These are phyloP conservation scores for Nakaseomyces nivariensis DNA, from an alignment of 1,139 yeast species.

Conservation along the genomic window DNA sequence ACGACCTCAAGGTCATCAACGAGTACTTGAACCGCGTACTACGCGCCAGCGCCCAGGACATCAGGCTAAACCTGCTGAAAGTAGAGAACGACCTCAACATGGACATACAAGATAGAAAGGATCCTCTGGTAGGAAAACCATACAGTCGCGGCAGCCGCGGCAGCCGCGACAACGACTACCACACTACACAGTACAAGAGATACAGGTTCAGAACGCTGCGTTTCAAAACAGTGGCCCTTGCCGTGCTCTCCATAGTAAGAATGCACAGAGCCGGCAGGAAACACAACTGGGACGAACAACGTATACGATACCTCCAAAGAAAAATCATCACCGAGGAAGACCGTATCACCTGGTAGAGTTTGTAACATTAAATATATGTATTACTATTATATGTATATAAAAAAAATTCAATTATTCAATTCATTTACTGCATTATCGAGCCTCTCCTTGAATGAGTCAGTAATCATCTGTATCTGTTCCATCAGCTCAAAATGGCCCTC, in stretches of 20 bases:
- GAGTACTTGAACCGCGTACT: slow-evolving; percentile 27
- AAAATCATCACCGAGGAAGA: slow-evolving; percentile 21
- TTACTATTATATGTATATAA: not conserved
- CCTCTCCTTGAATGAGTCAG: slow-evolving; percentile 24
- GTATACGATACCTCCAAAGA: slow-evolving; percentile 21
- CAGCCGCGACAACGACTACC: not conserved
- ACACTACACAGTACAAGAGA: not conserved
- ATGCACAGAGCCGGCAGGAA: slow-evolving; percentile 19
- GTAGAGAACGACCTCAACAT: slow-evolving; percentile 18
- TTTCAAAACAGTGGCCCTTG: slow-evolving; percentile 24
- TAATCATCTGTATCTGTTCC: slow-evolving; percentile 42
- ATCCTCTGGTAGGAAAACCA: not conserved
- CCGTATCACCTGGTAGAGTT: slow-evolving; percentile 20
- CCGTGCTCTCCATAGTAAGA: slow-evolving; percentile 24
- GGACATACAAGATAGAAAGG: not conserved
- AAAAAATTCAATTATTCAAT: not conserved
- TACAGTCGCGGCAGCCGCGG: not conserved
- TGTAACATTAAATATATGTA: not conserved
- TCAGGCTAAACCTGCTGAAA: slow-evolving; percentile 23
- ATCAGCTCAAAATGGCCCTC: slow-evolving; percentile 58
- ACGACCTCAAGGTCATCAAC: slow-evolving; percentile 25
- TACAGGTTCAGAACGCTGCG: slow-evolving; percentile 8
- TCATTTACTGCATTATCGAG: slow-evolving; percentile 13
- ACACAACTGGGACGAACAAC: slow-evolving; percentile 22
- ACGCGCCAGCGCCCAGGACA: slow-evolving; percentile 24